Base-by-base conservation (phyloP, 1,139 yeast genomes). In the Yamadazyma jaroonii region DNA sequence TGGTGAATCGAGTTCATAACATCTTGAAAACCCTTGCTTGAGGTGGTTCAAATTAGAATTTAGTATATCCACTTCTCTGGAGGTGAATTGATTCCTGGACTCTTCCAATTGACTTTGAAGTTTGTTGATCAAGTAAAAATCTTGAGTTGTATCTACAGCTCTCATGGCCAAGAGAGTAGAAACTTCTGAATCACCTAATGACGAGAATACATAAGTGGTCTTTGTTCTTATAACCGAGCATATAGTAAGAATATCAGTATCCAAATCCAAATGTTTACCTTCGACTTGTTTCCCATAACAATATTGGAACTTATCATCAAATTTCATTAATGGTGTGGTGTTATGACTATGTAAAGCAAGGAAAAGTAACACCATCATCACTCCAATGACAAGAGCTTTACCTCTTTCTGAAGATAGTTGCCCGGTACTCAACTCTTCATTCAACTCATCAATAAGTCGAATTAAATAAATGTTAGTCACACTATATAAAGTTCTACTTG, bases 261-360 rank as follows among this genome's bases (percentile, higher is more conserved):
- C 39, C 25, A 44, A 32, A 22, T 44, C 38, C 29, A 44, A 33
- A 2, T 38, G 14, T 8, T 34, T 36, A 14, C 29, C 14, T 5
- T 27, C 29, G 23, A 50, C 46, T 37, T 58, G 63, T 1, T 54
- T n/a, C n/a, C n/a, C n/a, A n/a, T n/a, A n/a, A n/a, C n/a, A n/a
- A n/a, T n/a, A n/a, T n/a, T n/a, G n/a, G 36, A 40, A 46, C 25
- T 33, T 38, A 10, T 20, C 32, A 24, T 56, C 59, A 37, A 52
- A 57, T 12, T 48, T 45, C 1, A 66, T 48, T 22, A 65, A 43
- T 2, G 68, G 67, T 10, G 58, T 41, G n/a, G 61, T 38, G 29
- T 46, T 48, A 40, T 55, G 56, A 2, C 69, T 67, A 41, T 64
- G 67, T 3, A 64, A 41, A 3, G 62, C 61, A 11, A 65, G 41